Evolutionary conservation across 345 rosid genomes (phyloP), one percentile per base, ranked within the genome.

Genomic region (Gossypium turneri): DNA sequence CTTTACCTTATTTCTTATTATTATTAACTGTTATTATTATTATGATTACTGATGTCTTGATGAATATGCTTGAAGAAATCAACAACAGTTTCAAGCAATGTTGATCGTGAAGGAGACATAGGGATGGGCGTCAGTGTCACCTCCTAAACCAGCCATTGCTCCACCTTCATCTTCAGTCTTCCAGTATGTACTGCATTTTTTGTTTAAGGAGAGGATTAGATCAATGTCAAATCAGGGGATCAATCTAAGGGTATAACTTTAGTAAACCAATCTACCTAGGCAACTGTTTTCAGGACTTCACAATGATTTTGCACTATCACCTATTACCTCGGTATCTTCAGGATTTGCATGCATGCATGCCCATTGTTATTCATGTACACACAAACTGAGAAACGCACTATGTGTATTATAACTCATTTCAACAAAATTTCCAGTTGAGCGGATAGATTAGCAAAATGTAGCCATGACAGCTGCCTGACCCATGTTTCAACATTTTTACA

Each of bases 31-130:
- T 22, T 22, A 22, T 22, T 57, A 57, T 22, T 20, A 20, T 56
- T 22, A 57, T 22, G 34, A 77, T 77, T 82, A 81, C 52, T 29
- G 7, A 7, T n/a, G 47, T 41, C 82, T 29, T 15, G 34, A 73
- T 67, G 51, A 78, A 75, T 9, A 60, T 75, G 43, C 78, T 17
- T 8, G 71, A 60, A 82, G 62, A 57, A 22, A 53, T 25, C 63
- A 65, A 47, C 12, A 20, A 9, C 59, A 17, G 9, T 56, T 17
- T 92, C 84, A 92, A 45, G 80, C 86, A 77, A 95, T 84, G 84
- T 90, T 95, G 89, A 96, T 90, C 3, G 99, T 90, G 94, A 93
- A 90, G 76, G 94, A 93, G 73, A 93, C 98, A 13, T 96, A 96
- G 0, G 98, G 95, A 81, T 96, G 79, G 19, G 89, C 44, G 72